Conservation (phyloP, 345 rosid genomes). For the Camelina hispida region DNA sequence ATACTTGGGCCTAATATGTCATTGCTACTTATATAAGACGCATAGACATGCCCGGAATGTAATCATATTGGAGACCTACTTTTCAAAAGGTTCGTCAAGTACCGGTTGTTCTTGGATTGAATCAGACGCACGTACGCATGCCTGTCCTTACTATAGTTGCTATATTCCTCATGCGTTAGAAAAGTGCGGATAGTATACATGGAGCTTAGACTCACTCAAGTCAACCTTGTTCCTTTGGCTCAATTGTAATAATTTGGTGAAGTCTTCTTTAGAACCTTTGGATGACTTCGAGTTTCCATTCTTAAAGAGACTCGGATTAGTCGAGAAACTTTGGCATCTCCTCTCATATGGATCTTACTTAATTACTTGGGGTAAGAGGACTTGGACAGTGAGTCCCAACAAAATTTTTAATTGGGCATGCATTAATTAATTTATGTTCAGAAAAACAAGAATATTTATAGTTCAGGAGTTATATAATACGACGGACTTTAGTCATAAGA, state of each 20-base stretch:
- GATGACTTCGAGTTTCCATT: not conserved
- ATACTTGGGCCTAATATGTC: constrained; percentile 4
- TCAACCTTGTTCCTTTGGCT: not conserved
- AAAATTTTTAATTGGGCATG: not conserved
- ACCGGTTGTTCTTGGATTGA: not conserved
- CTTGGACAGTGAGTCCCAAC: not conserved
- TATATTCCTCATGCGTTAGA: not conserved
- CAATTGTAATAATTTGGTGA: not conserved
- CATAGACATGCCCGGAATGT: not conserved
- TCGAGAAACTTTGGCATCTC: not conserved
- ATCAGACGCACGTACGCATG: no score
- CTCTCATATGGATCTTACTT: not conserved
- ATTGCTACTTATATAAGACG: not conserved
- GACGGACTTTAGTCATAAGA: not conserved
- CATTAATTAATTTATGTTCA: not conserved
- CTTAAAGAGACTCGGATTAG: not conserved
- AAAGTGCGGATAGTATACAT: not conserved
- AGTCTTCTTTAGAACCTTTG: not conserved
- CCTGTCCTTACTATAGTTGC: not conserved
- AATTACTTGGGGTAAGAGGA: not conserved
- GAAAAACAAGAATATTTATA: not conserved
- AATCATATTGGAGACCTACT: not conserved
- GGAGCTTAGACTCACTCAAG: not conserved
- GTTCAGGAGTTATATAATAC: not conserved
- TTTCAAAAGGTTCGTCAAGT: not conserved